Percentiles rank a stretch among this genome's conserved stretches.
phyloP scores from a whole-genome alignment of 805 yeast species.

The Wickerhamiella nectarea region DNA sequence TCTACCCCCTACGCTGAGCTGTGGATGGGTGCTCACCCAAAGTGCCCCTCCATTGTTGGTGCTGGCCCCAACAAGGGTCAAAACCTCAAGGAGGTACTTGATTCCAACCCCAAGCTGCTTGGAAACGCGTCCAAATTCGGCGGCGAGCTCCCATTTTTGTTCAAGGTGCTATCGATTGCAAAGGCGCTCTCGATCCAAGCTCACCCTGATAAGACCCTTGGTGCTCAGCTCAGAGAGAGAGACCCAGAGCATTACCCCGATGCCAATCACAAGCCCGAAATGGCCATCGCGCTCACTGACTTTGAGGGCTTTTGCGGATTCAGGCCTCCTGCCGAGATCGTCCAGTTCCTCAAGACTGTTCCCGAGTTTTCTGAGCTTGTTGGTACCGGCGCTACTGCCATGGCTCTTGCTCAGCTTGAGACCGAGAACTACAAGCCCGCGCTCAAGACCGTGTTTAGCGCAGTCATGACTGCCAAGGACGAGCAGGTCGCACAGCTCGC shows the following conservation, averaged over 20 bases:
- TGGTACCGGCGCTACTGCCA: conserved; percentile 42
- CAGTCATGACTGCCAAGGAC: conserved; percentile 73
- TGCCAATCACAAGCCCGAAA: conserved; percentile 98
- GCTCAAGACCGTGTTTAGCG: conserved; percentile 62
- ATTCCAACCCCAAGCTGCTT: conserved; percentile 45
- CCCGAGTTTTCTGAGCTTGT: conserved; percentile 68
- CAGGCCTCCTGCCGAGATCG: conserved; percentile 73
- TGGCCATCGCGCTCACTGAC: conserved; percentile 93
- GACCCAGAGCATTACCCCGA: conserved; percentile 96
- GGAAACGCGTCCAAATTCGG: conserved; percentile 56
- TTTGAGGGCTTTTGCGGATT: conserved; percentile 98
- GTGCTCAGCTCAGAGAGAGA: conserved; percentile 52
- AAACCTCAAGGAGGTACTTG: conserved; percentile 53
- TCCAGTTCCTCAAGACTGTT: conserved; percentile 48
- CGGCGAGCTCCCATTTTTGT: conserved; percentile 75
- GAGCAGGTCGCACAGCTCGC: conserved; percentile 44
- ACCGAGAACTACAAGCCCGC: conserved; percentile 45
- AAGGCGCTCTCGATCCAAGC: conserved; percentile 95
- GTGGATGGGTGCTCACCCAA: conserved; percentile 99
- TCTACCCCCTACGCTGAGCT: conserved; percentile 86
- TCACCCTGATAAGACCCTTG: conserved; percentile 87
- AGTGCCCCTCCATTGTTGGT: conserved; percentile 60
- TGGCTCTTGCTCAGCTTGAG: conserved; percentile 19
- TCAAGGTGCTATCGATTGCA: conserved; percentile 84
- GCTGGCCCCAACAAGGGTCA: conserved; percentile 31